A percentile compares a stretch with the other conserved stretches of the same genome.
Conservation (phyloP, 768 basidiomycete species). For the Macrolepiota dolichaula region DNA sequence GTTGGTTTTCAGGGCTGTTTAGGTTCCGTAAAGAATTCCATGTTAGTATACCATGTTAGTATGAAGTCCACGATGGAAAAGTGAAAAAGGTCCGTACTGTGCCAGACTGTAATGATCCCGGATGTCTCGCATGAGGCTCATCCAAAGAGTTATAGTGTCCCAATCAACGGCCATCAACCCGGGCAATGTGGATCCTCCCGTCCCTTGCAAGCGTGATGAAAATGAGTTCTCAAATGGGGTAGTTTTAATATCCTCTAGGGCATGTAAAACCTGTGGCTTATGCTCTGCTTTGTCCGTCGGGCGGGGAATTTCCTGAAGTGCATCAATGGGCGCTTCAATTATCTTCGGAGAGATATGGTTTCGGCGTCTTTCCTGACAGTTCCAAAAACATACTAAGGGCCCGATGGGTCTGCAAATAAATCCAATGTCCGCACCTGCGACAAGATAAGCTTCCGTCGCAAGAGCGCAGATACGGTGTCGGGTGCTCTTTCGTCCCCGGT, state of each 20-base stretch:
- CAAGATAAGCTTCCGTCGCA: conserved; percentile 44
- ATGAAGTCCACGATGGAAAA: background rate
- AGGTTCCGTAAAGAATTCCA: background rate
- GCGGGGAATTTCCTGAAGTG: background rate
- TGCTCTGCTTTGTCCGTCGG: background rate
- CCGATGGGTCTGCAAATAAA: background rate
- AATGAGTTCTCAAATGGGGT: conserved; percentile 70
- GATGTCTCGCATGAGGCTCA: conserved; percentile 70
- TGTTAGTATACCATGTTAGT: background rate
- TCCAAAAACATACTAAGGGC: background rate
- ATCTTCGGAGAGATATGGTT: conserved; percentile 18
- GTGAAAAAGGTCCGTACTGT: conserved; percentile 44
- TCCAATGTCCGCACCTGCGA: background rate
- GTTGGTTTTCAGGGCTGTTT: conserved; percentile 54
- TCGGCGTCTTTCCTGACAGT: conserved; percentile 28
- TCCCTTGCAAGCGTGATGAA: conserved; percentile 57
- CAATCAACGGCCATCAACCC: conserved; percentile 63
- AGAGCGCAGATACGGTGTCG: conserved; percentile 24
- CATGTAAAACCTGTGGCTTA: conserved; percentile 35
- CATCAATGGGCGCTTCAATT: conserved; percentile 17
- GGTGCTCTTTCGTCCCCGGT: conserved; percentile 13
- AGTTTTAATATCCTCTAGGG: conserved; percentile 51
- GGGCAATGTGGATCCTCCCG: conserved; percentile 24
- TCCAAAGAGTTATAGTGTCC: conserved; percentile 72
- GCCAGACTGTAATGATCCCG: conserved; percentile 57